Base-by-base conservation (phyloP, 257 asterid species). In the Craterostigma plantagineum region DNA sequence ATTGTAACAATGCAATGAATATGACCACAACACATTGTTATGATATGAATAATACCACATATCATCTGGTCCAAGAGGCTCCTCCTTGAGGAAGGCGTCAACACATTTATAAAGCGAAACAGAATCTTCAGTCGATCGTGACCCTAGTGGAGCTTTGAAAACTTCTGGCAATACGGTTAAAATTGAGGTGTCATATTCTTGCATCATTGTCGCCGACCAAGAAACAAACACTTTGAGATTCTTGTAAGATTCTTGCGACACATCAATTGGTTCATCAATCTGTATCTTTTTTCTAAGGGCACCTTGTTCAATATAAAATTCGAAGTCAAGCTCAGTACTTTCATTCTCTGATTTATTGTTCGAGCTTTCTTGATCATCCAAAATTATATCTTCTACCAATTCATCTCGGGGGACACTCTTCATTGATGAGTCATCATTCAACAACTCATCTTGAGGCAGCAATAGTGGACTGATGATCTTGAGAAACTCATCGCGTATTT, bases 21-120 rank as follows among this genome's bases (percentile, higher is more conserved):
- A 7, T 14, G 16, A 14, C 45, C 17, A 7, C 14, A 41, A 14
- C 4, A 41, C 8, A 14, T 14, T 9, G 45, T n/a, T 2, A 17
- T n/a, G n/a, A n/a, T n/a, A n/a, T n/a, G 16, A 41, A 40, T 27
- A 76, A 90, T 51, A 87, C 95, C 98, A 87, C 98, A 87, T 87
- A 64, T 87, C 98, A 57, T 87, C 95, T 50, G 95, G 98, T 55
- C 98, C 98, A 38, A 82, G 73, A 45, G 98, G 98, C 73, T 82
- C 98, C 72, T 82, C 98, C 91, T 72, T 79, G 35, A 87, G 80
- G 43, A 82, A 82, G 7, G 95, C 95, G 68, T 82, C 93, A 16
- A 87, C 85, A 59, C 98, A 87, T 72, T 76, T 79, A 76, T 76
- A 79, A 45, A 87, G 63, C 45, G 95, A 76, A 55, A 76, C 80